phyloP scores from a whole-genome alignment of 192 early-diverging fungal species.

The Martensiomyces pterosporus region DNA sequence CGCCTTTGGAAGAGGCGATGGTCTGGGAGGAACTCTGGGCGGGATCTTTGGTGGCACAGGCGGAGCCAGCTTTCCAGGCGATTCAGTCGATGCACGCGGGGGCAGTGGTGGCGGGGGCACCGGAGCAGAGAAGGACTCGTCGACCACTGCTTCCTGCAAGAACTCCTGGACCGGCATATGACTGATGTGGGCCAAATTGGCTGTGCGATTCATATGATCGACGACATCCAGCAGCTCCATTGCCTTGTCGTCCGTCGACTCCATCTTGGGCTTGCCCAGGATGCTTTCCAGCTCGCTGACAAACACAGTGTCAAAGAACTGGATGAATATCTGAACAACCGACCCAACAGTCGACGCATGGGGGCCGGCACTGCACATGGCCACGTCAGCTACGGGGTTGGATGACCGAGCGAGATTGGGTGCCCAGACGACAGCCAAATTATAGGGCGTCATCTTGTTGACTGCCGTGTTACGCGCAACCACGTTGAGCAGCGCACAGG shows the following conservation, averaged over 20 bases:
- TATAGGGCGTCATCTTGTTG: constrained; percentile 80
- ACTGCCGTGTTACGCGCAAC: constrained; percentile 58
- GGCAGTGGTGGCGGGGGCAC: too few species aligned
- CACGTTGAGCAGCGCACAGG: constrained; percentile 53
- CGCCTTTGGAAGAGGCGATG: too few species aligned
- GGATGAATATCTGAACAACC: constrained; percentile 32
- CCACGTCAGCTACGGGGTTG: constrained; percentile 38
- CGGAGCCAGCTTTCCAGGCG: neutral
- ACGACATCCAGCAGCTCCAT: constrained; percentile 11
- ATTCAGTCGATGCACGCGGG: neutral
- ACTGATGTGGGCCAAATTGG: neutral
- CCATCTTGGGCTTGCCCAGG: constrained; percentile 4
- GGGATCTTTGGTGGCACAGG: neutral
- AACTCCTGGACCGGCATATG: neutral
- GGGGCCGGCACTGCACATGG: constrained; percentile 33
- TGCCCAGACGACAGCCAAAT: constrained; percentile 80
- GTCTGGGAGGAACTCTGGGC: neutral
- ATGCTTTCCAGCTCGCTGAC: constrained; percentile 9
- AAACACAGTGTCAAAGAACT: constrained; percentile 32
- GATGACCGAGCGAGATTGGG: constrained; percentile 71
- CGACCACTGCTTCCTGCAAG: neutral
- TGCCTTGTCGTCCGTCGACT: constrained; percentile 5
- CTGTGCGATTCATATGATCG: constrained; percentile 17
- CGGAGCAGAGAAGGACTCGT: too few species aligned
- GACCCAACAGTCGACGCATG: constrained; percentile 25